A percentile compares a stretch with the other conserved stretches of the same genome.
These are phyloP conservation scores for button mushroom (Agaricus bisporus) DNA, from an alignment of 768 basidiomycete species.

Conservation along the genomic window DNA sequence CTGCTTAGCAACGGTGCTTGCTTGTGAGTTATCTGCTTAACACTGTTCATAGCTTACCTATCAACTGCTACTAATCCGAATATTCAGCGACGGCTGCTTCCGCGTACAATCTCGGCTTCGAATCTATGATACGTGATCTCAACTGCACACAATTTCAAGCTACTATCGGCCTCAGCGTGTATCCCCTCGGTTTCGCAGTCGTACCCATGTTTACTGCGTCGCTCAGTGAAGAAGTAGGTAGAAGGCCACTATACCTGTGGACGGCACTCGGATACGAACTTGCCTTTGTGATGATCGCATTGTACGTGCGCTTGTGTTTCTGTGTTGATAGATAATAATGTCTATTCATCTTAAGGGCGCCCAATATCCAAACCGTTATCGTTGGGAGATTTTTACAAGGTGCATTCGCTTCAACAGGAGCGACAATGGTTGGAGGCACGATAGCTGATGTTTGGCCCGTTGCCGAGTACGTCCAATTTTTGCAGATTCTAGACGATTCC, in stretches of 20 bases:
- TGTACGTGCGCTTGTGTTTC: constrained; percentile 24
- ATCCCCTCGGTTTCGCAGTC: constrained; percentile 52
- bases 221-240: constrained; percentile 65
- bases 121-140: constrained; percentile 49
- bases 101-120: constrained; percentile 48
- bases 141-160: constrained; percentile 37
- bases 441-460: constrained; percentile 66
- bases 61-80: too few relatives aligned
- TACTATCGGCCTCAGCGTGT: constrained; percentile 45
- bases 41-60: too few relatives aligned
- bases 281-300: constrained; percentile 42
- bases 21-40: constrained; percentile 23
- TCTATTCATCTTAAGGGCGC: constrained; percentile 23
- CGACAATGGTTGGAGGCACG: constrained; percentile 70
- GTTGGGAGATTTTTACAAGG: constrained; percentile 59
- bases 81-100: constrained; percentile 39
- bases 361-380: constrained; percentile 56
- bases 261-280: constrained; percentile 40
- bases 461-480: constrained; percentile 39
- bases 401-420: constrained; percentile 60
- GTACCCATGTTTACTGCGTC: constrained; percentile 60
- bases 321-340: not conserved
- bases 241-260: constrained; percentile 50
- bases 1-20: constrained; percentile 36
- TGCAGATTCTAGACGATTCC: not conserved